Evolutionary conservation across 257 asterid species (phyloP).

Genomic region (Solanum infundibuliforme): DNA sequence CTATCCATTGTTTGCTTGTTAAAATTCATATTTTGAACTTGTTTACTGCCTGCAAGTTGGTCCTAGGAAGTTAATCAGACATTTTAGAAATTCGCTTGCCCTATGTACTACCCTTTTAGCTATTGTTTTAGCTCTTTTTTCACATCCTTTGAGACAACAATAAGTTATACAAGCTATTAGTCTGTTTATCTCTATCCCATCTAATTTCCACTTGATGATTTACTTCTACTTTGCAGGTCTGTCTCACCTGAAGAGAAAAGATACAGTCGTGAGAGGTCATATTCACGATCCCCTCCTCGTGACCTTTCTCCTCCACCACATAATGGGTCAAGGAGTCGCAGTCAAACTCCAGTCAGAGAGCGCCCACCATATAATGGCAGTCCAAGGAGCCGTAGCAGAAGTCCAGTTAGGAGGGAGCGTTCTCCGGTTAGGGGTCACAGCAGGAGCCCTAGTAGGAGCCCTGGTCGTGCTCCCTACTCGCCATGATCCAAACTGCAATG

Average conservation of each 20-base stretch:
- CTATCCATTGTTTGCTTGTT: background rate
- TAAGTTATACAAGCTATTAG: background rate
- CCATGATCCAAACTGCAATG: background rate
- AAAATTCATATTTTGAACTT: background rate
- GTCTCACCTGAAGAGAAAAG: conserved; percentile 56
- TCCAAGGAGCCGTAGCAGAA: conserved; percentile 40
- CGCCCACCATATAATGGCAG: conserved; percentile 41
- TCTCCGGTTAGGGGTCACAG: conserved; percentile 9
- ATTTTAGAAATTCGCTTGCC: background rate
- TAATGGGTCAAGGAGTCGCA: conserved; percentile 31
- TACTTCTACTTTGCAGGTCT: conserved; percentile 36
- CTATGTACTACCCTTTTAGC: background rate
- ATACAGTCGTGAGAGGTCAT: conserved; percentile 55
- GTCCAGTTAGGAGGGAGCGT: conserved; percentile 39
- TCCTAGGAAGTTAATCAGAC: background rate
- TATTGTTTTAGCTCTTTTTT: background rate
- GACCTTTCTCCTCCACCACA: conserved; percentile 9
- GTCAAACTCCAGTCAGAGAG: conserved; percentile 39
- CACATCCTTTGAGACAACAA: background rate
- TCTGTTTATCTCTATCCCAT: background rate
- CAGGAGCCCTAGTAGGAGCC: conserved; percentile 14
- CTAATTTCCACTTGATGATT: background rate
- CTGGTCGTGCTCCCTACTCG: background rate
- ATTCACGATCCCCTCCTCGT: conserved; percentile 37
- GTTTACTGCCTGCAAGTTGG: background rate